phyloP scores from a whole-genome alignment of 1,284 basidiomycete genomes.

The Stygiomarasmius scandens region DNA sequence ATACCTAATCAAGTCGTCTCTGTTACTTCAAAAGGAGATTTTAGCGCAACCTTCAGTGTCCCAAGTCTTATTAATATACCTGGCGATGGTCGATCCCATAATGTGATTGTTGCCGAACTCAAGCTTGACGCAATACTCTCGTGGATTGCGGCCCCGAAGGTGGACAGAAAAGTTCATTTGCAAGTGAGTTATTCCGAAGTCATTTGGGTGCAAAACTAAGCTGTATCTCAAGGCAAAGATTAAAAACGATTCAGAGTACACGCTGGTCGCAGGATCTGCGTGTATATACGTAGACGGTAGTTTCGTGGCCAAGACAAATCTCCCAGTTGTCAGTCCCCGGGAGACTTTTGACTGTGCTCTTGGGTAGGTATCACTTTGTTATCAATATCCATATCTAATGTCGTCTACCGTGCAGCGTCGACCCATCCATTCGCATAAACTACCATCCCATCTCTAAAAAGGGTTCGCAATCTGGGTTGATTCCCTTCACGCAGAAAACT shows the following conservation, averaged over 20 bases:
- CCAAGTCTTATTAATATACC: slow-evolving; percentile 35
- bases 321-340: slow-evolving; percentile 36
- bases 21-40: slow-evolving; percentile 23
- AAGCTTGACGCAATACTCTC: slow-evolving; percentile 32
- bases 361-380: slow-evolving; percentile 30
- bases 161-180: slow-evolving; percentile 30
- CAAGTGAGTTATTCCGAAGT: slow-evolving; percentile 23
- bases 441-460: slow-evolving; percentile 32
- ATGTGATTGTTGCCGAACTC: slow-evolving; percentile 34
- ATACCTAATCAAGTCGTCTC: background rate
- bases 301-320: slow-evolving; percentile 34
- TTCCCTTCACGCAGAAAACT: slow-evolving; percentile 5
- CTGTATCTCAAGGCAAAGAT: slow-evolving; percentile 24
- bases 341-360: slow-evolving; percentile 39
- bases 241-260: slow-evolving; percentile 41
- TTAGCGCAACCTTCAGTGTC: slow-evolving; percentile 34
- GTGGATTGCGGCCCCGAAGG: slow-evolving; percentile 38
- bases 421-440: slow-evolving; percentile 25
- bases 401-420: slow-evolving; percentile 14
- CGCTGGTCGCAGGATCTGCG: slow-evolving; percentile 34
- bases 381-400: no score
- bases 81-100: slow-evolving; percentile 31
- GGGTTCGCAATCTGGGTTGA: slow-evolving; percentile 4
- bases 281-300: slow-evolving; percentile 44
- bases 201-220: background rate